Base-by-base conservation (phyloP, 768 basidiomycete species). In the Auricularia cornea region DNA sequence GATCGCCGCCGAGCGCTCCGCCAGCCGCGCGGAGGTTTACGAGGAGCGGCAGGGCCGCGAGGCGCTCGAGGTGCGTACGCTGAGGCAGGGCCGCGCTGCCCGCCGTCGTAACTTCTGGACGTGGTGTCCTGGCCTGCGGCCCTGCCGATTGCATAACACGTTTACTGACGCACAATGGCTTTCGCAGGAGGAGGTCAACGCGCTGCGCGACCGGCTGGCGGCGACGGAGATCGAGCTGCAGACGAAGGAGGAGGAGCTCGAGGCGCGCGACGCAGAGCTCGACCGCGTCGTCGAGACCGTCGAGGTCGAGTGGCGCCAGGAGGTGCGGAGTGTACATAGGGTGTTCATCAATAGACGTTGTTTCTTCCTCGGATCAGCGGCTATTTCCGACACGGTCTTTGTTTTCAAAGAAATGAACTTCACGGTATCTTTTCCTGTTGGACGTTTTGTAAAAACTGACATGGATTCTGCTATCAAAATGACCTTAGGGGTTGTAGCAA, bases 251-350 rank as follows among this genome's bases (percentile, higher is more conserved):
- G 90, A 94, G 65, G 94, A 96, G 32, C 73, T 94, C 26, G 92
- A 94, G 60, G 77, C 86, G 72, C 89, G 96, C 54, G 80, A 93
- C 3, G 76, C 76, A 4, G 89, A 93, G 70, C 89, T 92, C 70
- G 80, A 86, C 60, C 80, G 83, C 31, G 87, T 90, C 61, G 83
- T 92, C 2, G 81, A 83, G 23, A 81, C 82, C 2, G 87, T 93
- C 6, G 90, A 92, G 69, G 83, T 87, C 51, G 90, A 92, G 68
- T 96, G 93, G 93, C 78, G 88, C 62, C 90, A 89, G 3, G 94
- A 96, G 70, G 86, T 95, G 2, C n/a, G n/a, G n/a, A n/a, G n/a
- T n/a, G n/a, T n/a, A n/a, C n/a, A n/a, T n/a, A n/a, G n/a, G n/a
- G n/a, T n/a, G n/a, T n/a, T n/a, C n/a, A n/a, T n/a, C n/a, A n/a